Evolutionary conservation across 148 eudicot genomes (phyloP), one percentile per base, ranked within the genome.

Genomic region (Suaeda aralocaspica): DNA sequence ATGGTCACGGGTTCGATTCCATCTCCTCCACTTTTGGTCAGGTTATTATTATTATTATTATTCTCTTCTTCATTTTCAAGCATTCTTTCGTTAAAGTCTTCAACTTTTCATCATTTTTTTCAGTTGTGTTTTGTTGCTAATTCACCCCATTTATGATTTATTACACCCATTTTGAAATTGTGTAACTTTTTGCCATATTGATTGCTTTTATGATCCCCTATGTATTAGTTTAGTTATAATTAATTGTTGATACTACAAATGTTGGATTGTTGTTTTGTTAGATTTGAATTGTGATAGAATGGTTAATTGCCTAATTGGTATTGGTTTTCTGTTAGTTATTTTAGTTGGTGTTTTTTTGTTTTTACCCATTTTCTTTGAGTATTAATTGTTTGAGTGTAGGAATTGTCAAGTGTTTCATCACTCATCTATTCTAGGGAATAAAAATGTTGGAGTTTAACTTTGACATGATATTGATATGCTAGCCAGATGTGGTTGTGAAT

Each of bases 401-500:
- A 5, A n/a, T n/a, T n/a, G n/a, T n/a, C n/a, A n/a, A n/a, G n/a
- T n/a, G n/a, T n/a, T n/a, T n/a, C n/a, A n/a, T n/a, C n/a, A n/a
- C n/a, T n/a, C n/a, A n/a, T n/a, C 11, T 3, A 8, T 0, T 61
- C 6, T 41, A 6, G 36, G 21, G 22, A 19, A 49, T 1, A 49
- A 1, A 1, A 24, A 39, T 26, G n/a, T 28, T 4, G 6, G 13
- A 62, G 16, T 4, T 30, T 30, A 21, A 31, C 41, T 19, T 41
- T 57, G 12, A 42, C 21, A n/a, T 59, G 55, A 28, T 11, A 25
- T 59, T 30, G 74, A 16, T 53, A 14, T 33, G 69, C 50, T 88
- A 93, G 98, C 96, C 98, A 59, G 85, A 93, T 70, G 92, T 88
- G 78, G 89, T 93, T 76, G 84, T 93, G 75, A 93, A 93, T 78